Evolutionary conservation across 2,329 filamentous ascomycete species (phyloP).

Genomic region (Diaporthe humulicola): DNA sequence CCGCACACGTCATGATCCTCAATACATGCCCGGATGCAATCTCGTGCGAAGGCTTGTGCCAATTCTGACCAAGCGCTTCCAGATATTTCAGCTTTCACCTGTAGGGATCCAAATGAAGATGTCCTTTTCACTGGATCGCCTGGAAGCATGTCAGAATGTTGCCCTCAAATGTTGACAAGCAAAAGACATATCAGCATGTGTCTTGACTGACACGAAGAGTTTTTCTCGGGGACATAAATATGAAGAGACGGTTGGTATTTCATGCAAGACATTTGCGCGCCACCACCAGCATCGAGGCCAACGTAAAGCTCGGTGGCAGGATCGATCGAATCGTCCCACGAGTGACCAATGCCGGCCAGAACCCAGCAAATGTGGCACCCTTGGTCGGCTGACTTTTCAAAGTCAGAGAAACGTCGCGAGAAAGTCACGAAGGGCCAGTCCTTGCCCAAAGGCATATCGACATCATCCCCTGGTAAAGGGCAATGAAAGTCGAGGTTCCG

Average conservation of each 20-base stretch:
- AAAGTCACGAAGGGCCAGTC: neutral
- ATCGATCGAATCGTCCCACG: neutral
- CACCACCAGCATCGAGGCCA: neutral
- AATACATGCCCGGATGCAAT: neutral
- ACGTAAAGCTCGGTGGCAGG: too few species aligned
- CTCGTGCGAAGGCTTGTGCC: neutral
- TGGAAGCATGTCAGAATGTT: neutral
- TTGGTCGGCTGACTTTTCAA: neutral
- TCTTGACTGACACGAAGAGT: neutral
- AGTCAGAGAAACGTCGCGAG: neutral
- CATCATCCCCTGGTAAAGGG: neutral
- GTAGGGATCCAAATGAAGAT: neutral
- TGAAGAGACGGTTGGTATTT: too few species aligned
- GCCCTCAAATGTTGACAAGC: too few species aligned
- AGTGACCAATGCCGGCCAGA: neutral
- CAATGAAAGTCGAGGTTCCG: neutral
- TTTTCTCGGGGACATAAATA: neutral
- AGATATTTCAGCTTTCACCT: neutral
- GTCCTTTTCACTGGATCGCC: neutral
- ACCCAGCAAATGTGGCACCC: neutral
- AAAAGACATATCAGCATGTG: too few species aligned
- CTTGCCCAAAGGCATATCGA: neutral
- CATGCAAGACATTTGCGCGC: neutral
- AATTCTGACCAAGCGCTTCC: neutral
- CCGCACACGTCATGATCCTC: neutral